Evolutionary conservation across 1,284 basidiomycete species (phyloP).

Genomic region (Leccinum subrobustum): DNA sequence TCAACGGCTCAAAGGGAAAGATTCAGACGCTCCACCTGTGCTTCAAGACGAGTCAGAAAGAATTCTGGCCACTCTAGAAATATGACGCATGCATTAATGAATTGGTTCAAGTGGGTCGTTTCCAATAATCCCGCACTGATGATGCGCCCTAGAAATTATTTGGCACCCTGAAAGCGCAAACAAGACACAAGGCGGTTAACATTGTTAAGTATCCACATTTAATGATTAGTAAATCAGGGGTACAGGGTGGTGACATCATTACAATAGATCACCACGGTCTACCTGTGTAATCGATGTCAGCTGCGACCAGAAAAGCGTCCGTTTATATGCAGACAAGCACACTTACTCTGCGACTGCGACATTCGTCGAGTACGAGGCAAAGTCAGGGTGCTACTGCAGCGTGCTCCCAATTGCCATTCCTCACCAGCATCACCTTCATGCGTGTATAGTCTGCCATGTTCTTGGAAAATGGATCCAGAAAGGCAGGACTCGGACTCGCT

Average conservation of each 20-base stretch:
- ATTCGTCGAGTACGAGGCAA: neutral
- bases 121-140: constrained; percentile 3
- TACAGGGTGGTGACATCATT: constrained; percentile 17
- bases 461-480: constrained; percentile 56
- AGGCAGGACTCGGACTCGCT: constrained; percentile 39
- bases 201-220: constrained; percentile 4
- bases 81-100: constrained; percentile 3
- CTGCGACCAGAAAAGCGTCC: neutral
- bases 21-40: neutral
- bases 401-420: constrained; percentile 1
- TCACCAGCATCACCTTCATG: constrained; percentile 40
- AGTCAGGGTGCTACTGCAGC: neutral
- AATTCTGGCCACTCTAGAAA: neutral
- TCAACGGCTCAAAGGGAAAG: neutral
- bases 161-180: constrained; percentile 5
- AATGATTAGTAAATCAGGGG: constrained; percentile 8
- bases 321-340: neutral
- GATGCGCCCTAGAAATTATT: constrained; percentile 1
- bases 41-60: neutral
- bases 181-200: constrained; percentile 1
- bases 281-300: constrained; percentile 18
- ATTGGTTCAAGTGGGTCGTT: neutral
- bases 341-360: neutral
- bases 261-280: constrained; percentile 1
- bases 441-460: constrained; percentile 51